Base-by-base conservation (phyloP, 257 asterid genomes). In the Solanum gandarillasii region DNA sequence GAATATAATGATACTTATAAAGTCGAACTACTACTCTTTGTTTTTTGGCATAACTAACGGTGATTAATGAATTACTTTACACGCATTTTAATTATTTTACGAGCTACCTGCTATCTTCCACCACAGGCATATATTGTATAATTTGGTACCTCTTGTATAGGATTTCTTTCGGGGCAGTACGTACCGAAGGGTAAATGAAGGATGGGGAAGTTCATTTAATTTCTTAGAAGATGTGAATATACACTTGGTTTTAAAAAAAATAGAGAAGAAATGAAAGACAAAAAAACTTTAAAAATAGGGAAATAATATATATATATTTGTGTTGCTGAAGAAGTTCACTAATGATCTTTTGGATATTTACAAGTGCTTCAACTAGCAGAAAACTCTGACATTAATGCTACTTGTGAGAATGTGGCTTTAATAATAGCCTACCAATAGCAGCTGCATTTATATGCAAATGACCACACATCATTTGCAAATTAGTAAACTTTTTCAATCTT, bases 371-470 rank as follows among this genome's bases (percentile, higher is more conserved):
- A 43, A 86, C 62, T 86, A 86, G 70, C 65, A 86, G 46, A 86
- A 31, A 48, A 71, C 68, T 86, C 83, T 86, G 88, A 71, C 83
- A 71, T 46, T 41, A 86, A 43, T 71, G 83, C 88, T 86, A 41
- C 88, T 71, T 46, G 29, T 81, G 85, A 81, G 85, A 81, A 46
- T 81, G 41, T 81, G 85, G 20, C 67, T 18, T 46, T 46, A 46
- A 43, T 79, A 43, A 79, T 79, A 27, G 18, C 85, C 39, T 27
- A 62, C 67, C 27, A 46, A 29, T 29, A 48, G 85, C 29, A 81
- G 85, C 85, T 46, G 85, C 41, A 81, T 81, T 81, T 81, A 46
- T 48, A 48, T 46, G 27, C 85, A 81, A 81, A 81, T 14, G 68
- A 81, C 29, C 85, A 46, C 85, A 81, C 41, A 46, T 81, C 70